Conservation (phyloP, 2,329 filamentous ascomycete genomes). For the Beauveria rudraprayagi region DNA sequence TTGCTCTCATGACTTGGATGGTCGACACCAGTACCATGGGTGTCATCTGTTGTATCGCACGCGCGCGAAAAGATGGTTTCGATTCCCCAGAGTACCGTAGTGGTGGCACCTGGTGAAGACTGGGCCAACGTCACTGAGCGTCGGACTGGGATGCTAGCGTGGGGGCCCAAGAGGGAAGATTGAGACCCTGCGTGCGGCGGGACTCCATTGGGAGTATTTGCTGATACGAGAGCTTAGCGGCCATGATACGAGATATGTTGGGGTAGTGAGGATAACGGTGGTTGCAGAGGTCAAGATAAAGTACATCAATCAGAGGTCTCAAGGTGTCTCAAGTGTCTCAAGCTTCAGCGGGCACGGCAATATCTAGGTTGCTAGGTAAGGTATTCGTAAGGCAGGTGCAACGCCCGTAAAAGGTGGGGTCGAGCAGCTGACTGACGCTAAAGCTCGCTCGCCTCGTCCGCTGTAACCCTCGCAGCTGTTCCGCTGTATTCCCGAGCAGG, state of each 20-base stretch:
- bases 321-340: background rate
- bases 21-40: background rate
- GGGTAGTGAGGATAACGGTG: background rate
- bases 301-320: background rate
- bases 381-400: background rate
- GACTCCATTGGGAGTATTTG: background rate
- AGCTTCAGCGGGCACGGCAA: background rate
- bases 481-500: background rate
- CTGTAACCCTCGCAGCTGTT: background rate
- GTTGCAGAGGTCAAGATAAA: background rate
- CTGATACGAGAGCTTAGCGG: background rate
- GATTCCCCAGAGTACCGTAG: background rate
- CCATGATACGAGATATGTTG: background rate
- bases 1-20: slow-evolving; percentile 1
- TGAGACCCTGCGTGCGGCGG: background rate
- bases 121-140: slow-evolving; percentile 10
- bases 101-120: background rate
- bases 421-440: background rate
- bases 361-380: too few relatives aligned
- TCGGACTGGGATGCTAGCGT: background rate
- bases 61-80: background rate
- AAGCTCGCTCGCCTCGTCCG: background rate
- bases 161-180: background rate
- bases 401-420: background rate
- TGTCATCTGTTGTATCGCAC: background rate